These are phyloP conservation scores for Aspergillus sparsus DNA, from an alignment of 495 filamentous ascomycete genomes.

Conservation along the genomic window DNA sequence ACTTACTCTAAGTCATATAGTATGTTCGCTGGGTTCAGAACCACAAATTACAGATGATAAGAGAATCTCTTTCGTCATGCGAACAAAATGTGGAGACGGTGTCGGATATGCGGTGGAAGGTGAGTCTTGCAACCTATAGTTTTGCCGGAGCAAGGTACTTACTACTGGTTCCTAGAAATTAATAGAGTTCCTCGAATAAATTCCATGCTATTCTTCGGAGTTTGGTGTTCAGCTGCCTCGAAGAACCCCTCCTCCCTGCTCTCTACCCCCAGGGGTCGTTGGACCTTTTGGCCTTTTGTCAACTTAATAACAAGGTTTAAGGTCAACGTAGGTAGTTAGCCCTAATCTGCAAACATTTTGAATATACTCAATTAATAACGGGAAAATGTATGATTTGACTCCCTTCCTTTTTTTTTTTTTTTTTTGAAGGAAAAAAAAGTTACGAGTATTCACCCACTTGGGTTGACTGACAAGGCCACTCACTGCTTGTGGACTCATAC, in stretches of 20 bases:
- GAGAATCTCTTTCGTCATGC: background rate
- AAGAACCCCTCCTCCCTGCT: too few species aligned
- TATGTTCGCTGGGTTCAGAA: background rate
- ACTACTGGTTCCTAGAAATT: background rate
- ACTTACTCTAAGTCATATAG: background rate
- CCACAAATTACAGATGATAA: background rate
- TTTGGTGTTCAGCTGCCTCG: background rate
- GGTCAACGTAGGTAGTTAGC: too few species aligned
- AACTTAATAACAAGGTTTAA: too few species aligned
- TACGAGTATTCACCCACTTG: too few species aligned
- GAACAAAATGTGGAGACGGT: background rate
- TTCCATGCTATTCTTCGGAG: background rate
- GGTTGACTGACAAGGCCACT: too few species aligned
- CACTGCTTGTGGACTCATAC: too few species aligned
- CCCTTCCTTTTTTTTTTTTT: too few species aligned
- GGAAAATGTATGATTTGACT: too few species aligned
- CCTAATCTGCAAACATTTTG: too few species aligned
- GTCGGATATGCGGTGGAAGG: background rate
- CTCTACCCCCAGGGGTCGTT: conserved; percentile 2
- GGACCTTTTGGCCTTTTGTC: too few species aligned
- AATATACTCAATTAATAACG: too few species aligned
- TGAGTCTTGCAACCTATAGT: background rate
- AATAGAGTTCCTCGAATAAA: background rate
- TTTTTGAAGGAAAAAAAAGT: too few species aligned
- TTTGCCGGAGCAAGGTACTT: background rate